These are phyloP conservation scores for Monascus purpureus DNA, from an alignment of 495 filamentous ascomycete species.

Conservation along the genomic window DNA sequence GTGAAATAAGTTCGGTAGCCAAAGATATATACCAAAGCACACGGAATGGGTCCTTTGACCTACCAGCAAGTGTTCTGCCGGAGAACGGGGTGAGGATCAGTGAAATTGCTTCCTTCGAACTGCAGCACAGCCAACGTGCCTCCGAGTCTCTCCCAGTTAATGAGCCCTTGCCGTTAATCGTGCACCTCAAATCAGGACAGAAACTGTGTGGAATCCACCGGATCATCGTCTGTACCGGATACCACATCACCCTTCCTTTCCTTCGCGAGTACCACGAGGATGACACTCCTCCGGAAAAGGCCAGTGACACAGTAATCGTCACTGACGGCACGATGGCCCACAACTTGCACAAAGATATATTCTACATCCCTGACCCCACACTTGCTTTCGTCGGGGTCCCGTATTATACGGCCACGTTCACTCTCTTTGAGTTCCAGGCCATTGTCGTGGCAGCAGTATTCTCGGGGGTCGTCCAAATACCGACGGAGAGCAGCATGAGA, in stretches of 20 bases:
- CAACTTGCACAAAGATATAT: conserved; percentile 53
- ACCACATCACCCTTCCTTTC: conserved; percentile 47
- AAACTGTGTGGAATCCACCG: conserved; percentile 36
- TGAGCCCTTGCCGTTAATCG: conserved; percentile 18
- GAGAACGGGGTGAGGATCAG: conserved; percentile 32
- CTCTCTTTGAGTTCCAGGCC: conserved; percentile 52
- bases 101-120: conserved; percentile 25
- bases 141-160: conserved; percentile 16
- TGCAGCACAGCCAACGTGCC: conserved; percentile 8
- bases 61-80: conserved; percentile 33
- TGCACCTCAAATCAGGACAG: conserved; percentile 26
- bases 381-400: conserved; percentile 48
- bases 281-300: conserved; percentile 11
- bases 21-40: conserved; percentile 43
- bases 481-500: conserved; percentile 31
- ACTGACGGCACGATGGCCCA: conserved; percentile 53
- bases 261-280: conserved; percentile 33
- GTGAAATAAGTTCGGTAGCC: conserved; percentile 37
- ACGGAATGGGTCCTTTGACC: conserved; percentile 42
- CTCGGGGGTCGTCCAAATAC: conserved; percentile 35
- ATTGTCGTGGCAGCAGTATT: conserved; percentile 44
- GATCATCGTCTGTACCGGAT: conserved; percentile 50
- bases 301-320: conserved; percentile 38
- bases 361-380: conserved; percentile 51
- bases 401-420: conserved; percentile 47